A percentile compares a stretch with the other conserved stretches of the same genome.
Conservation (phyloP, 2,329 filamentous ascomycete species). For the Myriosclerotinia curreyana region DNA sequence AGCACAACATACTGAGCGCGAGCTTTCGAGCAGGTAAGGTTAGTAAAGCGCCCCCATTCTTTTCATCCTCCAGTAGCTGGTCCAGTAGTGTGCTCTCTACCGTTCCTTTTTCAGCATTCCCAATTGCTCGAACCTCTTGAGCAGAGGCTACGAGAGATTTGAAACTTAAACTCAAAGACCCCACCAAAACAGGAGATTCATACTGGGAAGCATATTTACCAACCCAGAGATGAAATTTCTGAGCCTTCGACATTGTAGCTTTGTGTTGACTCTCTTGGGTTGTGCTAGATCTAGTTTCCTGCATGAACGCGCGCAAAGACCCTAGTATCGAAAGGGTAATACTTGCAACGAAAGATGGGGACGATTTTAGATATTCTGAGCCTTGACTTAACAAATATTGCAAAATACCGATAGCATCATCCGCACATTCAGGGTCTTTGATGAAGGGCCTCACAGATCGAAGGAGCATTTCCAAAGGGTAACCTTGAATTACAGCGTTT, state of each 20-base stretch:
- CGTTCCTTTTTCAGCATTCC: constrained; percentile 65
- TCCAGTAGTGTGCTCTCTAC: constrained; percentile 77
- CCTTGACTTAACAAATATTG: constrained; percentile 78
- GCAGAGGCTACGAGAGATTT: constrained; percentile 66
- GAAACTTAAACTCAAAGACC: constrained; percentile 56
- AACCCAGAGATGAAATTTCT: constrained; percentile 77
- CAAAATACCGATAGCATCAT: constrained; percentile 83
- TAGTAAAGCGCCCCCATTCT: constrained; percentile 60
- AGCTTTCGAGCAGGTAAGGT: constrained; percentile 66
- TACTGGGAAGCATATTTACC: constrained; percentile 64
- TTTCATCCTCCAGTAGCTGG: constrained; percentile 74
- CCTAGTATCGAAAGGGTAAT: constrained; percentile 76
- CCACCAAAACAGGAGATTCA: constrained; percentile 42
- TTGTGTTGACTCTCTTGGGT: constrained; percentile 82
- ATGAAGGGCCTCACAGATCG: constrained; percentile 76
- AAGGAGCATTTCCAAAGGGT: constrained; percentile 86
- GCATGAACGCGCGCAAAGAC: constrained; percentile 72
- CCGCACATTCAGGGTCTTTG: constrained; percentile 79
- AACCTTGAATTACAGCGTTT: constrained; percentile 66
- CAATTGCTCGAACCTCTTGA: constrained; percentile 61
- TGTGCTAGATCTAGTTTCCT: constrained; percentile 71
- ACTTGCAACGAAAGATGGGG: constrained; percentile 75
- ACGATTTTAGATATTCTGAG: constrained; percentile 57
- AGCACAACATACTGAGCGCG: constrained; percentile 70
- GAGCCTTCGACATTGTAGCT: constrained; percentile 71